phyloP scores from a whole-genome alignment of 2,329 filamentous ascomycete species.

The Alternaria postmessia region DNA sequence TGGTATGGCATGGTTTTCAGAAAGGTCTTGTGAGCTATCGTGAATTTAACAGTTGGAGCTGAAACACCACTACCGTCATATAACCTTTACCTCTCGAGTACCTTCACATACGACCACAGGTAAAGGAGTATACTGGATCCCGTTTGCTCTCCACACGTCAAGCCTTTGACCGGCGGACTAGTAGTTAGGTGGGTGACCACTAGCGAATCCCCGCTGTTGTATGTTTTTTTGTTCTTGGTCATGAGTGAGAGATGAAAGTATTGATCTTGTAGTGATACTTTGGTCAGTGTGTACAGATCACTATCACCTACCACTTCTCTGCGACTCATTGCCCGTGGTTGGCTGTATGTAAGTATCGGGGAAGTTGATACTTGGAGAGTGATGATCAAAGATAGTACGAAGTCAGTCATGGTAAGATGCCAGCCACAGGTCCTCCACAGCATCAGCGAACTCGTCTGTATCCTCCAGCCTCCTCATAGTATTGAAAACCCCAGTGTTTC shows the following conservation, averaged over 20 bases:
- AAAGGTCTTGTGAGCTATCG: background rate
- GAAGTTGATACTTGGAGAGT: too few relatives aligned
- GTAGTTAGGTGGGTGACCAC: background rate
- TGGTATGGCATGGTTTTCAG: conserved; percentile 51
- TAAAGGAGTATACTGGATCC: background rate
- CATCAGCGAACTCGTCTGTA: too few relatives aligned
- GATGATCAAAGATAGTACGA: too few relatives aligned
- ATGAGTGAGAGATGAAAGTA: background rate
- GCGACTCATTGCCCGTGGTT: too few relatives aligned
- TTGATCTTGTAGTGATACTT: background rate
- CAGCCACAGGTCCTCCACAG: too few relatives aligned
- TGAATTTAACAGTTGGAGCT: background rate
- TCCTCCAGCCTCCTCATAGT: too few relatives aligned
- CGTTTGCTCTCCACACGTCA: background rate
- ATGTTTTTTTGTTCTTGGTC: background rate
- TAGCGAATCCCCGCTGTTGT: background rate
- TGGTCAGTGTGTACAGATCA: background rate
- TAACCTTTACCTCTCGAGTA: background rate
- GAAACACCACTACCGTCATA: background rate
- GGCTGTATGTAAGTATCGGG: too few relatives aligned
- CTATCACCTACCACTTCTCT: background rate
- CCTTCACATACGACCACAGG: background rate
- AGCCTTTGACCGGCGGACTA: background rate
- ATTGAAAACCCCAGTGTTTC: too few relatives aligned
- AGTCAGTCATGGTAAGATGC: too few relatives aligned